Evolutionary conservation across 2,329 filamentous ascomycete species (phyloP), one percentile per base, ranked within the genome.

Genomic region (Chrysoporthe austroafricana): DNA sequence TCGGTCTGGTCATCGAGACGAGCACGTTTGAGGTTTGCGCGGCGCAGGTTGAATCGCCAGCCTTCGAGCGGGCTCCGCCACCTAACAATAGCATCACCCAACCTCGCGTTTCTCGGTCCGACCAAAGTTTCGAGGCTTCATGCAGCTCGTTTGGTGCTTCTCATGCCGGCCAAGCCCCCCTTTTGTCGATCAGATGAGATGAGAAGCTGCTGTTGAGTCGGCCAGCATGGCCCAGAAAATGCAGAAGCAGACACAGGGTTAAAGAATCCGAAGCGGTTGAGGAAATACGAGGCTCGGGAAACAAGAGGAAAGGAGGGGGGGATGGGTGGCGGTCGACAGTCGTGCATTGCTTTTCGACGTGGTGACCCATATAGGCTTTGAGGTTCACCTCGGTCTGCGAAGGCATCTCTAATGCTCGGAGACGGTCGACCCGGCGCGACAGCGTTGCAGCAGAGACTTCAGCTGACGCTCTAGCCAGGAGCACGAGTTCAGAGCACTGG

Each of bases 11-110:
- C 42, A 62, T 58, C 34, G 63, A 56, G 56, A 64, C 57, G 66
- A 67, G 66, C 66, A 67, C 44, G 66, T 67, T 67, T 67, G 66
- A 63, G 66, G 63, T 60, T 64, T 67, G 42, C 66, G 56, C 66
- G 21, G 59, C 43, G 44, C 34, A 39, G 14, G 54, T 57, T n/a
- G 16, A 57, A 5, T n/a, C 18, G 34, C 18, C 54, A 57, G 54
- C 39, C 32, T n/a, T 7, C 8, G 9, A 36, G 44, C 21, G 32
- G 44, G 26, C 59, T 39, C 32, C 59, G 32, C 36, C 16, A 50
- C 43, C 43, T 39, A 36, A 57, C 54, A 57, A 57, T 39, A 57
- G 54, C 54, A 21, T 14, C 26, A 39, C 5, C 16, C 14, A 39
- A 39, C 14, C n/a, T n/a, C 39, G 34, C 39, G 32, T 36, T 44